Percentiles rank a stretch among this genome's conserved stretches.
Conservation (phyloP, 768 basidiomycete genomes). For the Russula emetica region DNA sequence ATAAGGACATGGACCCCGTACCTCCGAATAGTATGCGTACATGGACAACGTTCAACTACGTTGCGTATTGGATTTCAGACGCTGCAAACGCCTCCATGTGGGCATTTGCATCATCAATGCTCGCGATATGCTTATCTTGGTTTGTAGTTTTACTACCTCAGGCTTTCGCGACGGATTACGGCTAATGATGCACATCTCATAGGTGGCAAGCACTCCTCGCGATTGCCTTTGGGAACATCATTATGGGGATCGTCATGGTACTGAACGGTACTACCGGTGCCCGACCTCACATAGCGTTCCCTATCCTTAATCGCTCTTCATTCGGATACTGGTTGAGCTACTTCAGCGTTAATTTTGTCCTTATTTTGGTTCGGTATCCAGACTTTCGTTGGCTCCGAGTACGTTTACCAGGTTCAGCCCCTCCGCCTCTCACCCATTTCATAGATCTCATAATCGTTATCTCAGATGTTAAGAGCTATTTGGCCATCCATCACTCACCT, state of each 20-base stretch:
- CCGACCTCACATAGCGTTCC: constrained; percentile 70
- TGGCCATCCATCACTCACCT: too few species aligned
- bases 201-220: constrained; percentile 55
- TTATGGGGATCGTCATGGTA: constrained; percentile 70
- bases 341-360: constrained; percentile 60
- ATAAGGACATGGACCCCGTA: constrained; percentile 36
- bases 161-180: too few species aligned
- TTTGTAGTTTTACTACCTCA: too few species aligned
- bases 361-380: too few species aligned
- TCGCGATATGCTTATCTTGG: too few species aligned
- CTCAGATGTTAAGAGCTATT: too few species aligned
- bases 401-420: too few species aligned
- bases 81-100: constrained; percentile 35
- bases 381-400: too few species aligned
- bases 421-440: too few species aligned
- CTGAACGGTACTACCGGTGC: constrained; percentile 77
- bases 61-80: constrained; percentile 51
- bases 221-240: constrained; percentile 66
- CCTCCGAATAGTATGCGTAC: constrained; percentile 47
- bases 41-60: constrained; percentile 64
- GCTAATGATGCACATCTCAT: too few species aligned
- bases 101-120: constrained; percentile 37
- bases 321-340: constrained; percentile 51
- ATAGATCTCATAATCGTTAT: too few species aligned
- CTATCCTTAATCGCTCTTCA: constrained; percentile 67